A percentile compares a stretch with the other conserved stretches of the same genome.
These are phyloP conservation scores for Parsonsia alboflavescens DNA, from an alignment of 257 asterid species.

Conservation along the genomic window DNA sequence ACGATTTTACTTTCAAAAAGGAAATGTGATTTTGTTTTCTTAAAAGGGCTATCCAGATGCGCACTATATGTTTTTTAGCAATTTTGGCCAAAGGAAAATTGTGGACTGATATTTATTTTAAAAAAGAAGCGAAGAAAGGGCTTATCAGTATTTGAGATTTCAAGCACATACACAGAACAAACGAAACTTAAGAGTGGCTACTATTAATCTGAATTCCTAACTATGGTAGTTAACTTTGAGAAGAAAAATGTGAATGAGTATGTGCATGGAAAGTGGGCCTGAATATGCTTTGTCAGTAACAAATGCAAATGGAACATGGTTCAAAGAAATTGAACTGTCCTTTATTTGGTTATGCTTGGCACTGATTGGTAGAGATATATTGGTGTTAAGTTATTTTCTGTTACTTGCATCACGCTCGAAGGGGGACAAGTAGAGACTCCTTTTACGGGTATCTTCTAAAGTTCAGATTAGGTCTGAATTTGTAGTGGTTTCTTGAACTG, in stretches of 20 bases:
- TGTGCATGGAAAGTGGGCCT: neutral
- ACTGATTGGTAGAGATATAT: neutral
- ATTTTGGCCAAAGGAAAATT: neutral
- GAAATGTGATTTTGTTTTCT: too few relatives aligned
- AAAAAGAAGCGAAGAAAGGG: neutral
- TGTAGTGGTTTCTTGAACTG: neutral
- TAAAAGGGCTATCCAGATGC: too few relatives aligned
- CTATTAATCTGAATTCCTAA: neutral
- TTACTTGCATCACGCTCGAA: slow-evolving; percentile 91
- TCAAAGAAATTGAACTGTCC: neutral
- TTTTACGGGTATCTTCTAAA: slow-evolving; percentile 92
- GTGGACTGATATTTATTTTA: neutral
- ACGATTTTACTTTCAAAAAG: too few relatives aligned
- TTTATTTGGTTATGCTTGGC: neutral
- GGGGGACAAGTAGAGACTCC: slow-evolving; percentile 97
- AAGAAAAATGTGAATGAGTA: neutral
- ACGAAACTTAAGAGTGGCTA: neutral
- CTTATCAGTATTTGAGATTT: neutral
- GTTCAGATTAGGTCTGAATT: slow-evolving; percentile 37
- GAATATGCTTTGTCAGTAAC: neutral
- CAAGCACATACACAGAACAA: neutral
- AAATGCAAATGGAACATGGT: neutral
- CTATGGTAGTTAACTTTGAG: neutral
- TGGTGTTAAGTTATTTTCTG: slow-evolving; percentile 24
- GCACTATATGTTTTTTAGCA: too few relatives aligned